These are phyloP conservation scores for Chlamydomonas schloesseri DNA, from an alignment of 139 green algal genomes.

Conservation along the genomic window DNA sequence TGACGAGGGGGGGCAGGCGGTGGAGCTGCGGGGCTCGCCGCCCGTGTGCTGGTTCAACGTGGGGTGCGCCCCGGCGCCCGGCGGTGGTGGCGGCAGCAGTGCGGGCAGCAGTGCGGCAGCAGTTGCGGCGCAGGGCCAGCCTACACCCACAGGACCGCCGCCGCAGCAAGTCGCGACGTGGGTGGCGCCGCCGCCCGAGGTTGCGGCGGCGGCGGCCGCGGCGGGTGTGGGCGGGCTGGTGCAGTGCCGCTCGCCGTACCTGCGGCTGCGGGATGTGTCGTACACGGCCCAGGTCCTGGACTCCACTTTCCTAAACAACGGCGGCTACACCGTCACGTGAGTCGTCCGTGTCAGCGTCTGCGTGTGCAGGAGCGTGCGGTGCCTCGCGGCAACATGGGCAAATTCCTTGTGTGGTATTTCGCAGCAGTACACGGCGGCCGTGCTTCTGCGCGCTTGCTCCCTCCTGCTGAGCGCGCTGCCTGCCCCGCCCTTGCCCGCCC, in stretches of 20 bases:
- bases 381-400: background rate
- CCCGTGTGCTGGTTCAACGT: background rate
- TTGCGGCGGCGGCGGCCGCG: background rate
- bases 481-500: too few species aligned
- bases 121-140: background rate
- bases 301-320: background rate
- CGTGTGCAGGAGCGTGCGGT: background rate
- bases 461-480: too few species aligned
- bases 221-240: background rate
- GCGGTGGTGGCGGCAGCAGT: background rate
- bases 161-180: too few species aligned
- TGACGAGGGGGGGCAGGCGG: background rate
- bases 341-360: background rate
- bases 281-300: constrained; percentile 25
- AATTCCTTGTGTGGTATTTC: too few species aligned
- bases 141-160: background rate
- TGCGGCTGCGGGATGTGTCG: background rate
- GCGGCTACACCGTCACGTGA: constrained; percentile 6
- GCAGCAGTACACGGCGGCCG: too few species aligned
- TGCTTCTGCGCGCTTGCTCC: too few species aligned
- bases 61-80: too few species aligned
- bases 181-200: background rate
- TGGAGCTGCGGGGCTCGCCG: background rate
- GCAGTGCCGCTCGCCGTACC: background rate
- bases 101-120: background rate